Percentiles rank a stretch among this genome's conserved stretches.
phyloP scores from a whole-genome alignment of 495 filamentous ascomycete genomes.

The Aspergillus cristatus region DNA sequence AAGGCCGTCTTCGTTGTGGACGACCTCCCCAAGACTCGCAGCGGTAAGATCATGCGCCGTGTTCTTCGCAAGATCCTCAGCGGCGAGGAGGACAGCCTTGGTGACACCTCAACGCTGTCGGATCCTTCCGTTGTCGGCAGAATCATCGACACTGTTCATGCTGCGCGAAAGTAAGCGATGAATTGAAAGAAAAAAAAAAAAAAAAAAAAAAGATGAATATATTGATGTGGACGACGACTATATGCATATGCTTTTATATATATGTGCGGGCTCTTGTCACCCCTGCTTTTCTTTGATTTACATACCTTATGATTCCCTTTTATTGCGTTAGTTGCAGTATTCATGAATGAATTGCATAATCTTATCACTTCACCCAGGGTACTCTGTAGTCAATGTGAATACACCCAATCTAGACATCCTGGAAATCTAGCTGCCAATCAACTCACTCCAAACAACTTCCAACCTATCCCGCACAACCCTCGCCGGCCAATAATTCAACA shows the following conservation, averaged over 20 bases:
- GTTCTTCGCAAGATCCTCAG: constrained; percentile 95
- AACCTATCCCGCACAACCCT: no score
- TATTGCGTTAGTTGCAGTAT: no score
- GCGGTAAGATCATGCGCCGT: constrained; percentile 97
- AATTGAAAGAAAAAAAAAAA: background rate
- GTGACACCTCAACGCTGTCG: constrained; percentile 88
- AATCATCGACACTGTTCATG: constrained; percentile 76
- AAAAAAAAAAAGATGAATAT: constrained; percentile 3
- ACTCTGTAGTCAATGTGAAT: no score
- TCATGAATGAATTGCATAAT: no score
- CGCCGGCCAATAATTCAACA: constrained; percentile 10
- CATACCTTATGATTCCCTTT: no score
- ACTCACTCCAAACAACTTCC: no score
- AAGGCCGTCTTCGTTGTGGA: constrained; percentile 86
- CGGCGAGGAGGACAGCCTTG: constrained; percentile 93
- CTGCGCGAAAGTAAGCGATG: constrained; percentile 38
- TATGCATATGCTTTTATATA: background rate
- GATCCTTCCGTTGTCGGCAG: constrained; percentile 83
- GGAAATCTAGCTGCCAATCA: no score
- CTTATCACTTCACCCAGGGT: no score
- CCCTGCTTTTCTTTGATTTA: no score
- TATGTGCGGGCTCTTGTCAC: no score
- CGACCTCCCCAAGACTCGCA: constrained; percentile 92
- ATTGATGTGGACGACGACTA: background rate
- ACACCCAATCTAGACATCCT: no score